Percentiles rank a stretch among this genome's conserved stretches.
Conservation (phyloP, 352 stramenopile species). For the Pythium biforme region DNA sequence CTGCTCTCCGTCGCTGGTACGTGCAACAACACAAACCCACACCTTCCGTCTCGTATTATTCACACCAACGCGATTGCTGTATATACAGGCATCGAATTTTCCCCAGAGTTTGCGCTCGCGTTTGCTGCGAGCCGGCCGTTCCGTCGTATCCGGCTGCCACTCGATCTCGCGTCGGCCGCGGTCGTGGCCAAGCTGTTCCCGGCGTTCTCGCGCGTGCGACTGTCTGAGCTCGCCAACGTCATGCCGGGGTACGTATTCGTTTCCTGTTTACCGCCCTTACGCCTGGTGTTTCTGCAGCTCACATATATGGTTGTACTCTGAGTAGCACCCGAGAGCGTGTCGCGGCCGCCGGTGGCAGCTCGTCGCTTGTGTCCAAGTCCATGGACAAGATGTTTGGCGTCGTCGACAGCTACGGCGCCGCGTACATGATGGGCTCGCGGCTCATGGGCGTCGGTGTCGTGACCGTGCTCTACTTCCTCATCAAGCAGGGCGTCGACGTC, state of each 20-base stretch:
- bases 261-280: too few relatives aligned
- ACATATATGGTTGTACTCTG: background rate
- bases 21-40: too few relatives aligned
- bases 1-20: slow-evolving; percentile 43
- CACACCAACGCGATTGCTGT: background rate
- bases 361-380: slow-evolving; percentile 52
- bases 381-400: slow-evolving; percentile 73
- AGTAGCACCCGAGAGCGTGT: slow-evolving; percentile 7
- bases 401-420: slow-evolving; percentile 84
- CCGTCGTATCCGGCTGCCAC: slow-evolving; percentile 70
- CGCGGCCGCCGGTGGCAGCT: background rate
- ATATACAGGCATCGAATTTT: slow-evolving; percentile 39
- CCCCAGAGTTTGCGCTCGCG: slow-evolving; percentile 82
- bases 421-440: slow-evolving; percentile 88
- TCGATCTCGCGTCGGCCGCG: slow-evolving; percentile 70
- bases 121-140: slow-evolving; percentile 84
- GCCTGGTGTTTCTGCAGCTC: too few relatives aligned
- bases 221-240: slow-evolving; percentile 62
- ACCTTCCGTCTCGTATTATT: too few relatives aligned
- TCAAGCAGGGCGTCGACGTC: slow-evolving; percentile 83
- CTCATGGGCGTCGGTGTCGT: slow-evolving; percentile 77
- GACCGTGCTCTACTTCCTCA: slow-evolving; percentile 64
- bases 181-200: slow-evolving; percentile 72
- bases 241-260: slow-evolving; percentile 64
- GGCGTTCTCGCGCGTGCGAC: slow-evolving; percentile 60